Base-by-base conservation (phyloP, 495 filamentous ascomycete genomes). In the Neurospora hispaniola region DNA sequence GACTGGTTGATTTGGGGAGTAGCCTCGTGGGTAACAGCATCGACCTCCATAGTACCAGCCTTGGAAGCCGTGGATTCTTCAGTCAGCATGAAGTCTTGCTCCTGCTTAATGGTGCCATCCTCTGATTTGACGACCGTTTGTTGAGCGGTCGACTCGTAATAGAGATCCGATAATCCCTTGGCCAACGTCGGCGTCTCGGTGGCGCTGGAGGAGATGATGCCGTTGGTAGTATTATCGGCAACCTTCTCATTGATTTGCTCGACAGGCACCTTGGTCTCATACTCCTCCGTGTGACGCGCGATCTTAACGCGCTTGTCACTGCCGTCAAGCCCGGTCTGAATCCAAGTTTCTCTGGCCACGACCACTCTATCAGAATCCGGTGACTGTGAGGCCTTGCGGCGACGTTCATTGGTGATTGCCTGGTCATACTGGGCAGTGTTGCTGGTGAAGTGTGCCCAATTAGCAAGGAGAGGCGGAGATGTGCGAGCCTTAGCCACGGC, bases 231-330 rank as follows among this genome's bases (percentile, higher is more conserved):
- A 5, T 38, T 3, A 9, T 31, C 42, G 31, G 20, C 20, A 18
- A 5, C 10, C 9, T 46, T 20, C 2, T 42, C 42, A 18, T 39
- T 35, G 4, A 59, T 7, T 6, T 59, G 5, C 48, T 59, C 48
- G 2, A 59, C 1, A 14, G 46, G 68, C 20, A 38, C 43, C 41
- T 73, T 70, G 43, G 71, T 71, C 41, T 75, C 71, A 41, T 71
- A 44, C 42, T 76, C 46, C 41, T 77, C 72, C 69, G 75, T 40
- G 69, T 83, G 81, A 42, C 73, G 77, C 74, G 80, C 76, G 74
- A 85, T 72, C 73, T 82, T 85, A 76, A 83, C 76, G 69, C 84
- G 83, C 75, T 85, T 85, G 27, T 74, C 70, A 74, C 69, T 73
- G 27, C 74, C 76, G 38, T 82, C 76, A 43, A 76, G 12, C 27